Conservation (phyloP, 805 yeast species). For the Wickerhamomyces alni region DNA sequence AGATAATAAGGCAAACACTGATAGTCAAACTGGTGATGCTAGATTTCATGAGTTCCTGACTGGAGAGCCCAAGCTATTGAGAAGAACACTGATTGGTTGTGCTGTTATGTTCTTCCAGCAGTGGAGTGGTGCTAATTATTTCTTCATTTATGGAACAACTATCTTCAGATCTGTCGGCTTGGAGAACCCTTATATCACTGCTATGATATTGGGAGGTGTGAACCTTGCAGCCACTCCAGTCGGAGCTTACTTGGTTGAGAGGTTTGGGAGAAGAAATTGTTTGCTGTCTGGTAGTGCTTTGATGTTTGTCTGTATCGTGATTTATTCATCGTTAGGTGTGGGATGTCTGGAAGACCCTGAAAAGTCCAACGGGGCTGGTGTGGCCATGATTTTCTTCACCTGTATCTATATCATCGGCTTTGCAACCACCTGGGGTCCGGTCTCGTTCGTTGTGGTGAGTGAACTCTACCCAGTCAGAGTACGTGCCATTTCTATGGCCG, state of each 20-base stretch:
- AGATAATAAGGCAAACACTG: constrained; percentile 39
- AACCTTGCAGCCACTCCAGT: constrained; percentile 50
- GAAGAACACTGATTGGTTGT: constrained; percentile 52
- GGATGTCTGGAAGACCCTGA: constrained; percentile 32
- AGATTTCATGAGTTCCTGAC: constrained; percentile 53
- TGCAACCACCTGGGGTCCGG: constrained; percentile 76
- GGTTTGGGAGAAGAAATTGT: constrained; percentile 47
- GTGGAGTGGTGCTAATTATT: constrained; percentile 58
- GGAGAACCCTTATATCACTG: constrained; percentile 49
- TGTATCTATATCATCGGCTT: constrained; percentile 61
- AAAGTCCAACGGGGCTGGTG: constrained; percentile 42
- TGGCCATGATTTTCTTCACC: constrained; percentile 57
- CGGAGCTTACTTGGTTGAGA: constrained; percentile 48
- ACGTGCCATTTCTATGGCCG: constrained; percentile 53
- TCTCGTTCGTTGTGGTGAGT: constrained; percentile 57
- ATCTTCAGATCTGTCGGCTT: constrained; percentile 55
- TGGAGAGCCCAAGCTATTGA: constrained; percentile 50
- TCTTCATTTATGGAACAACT: constrained; percentile 63
- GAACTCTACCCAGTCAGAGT: constrained; percentile 66
- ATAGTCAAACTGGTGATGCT: constrained; percentile 45
- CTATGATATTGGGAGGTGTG: constrained; percentile 51
- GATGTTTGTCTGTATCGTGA: constrained; percentile 51
- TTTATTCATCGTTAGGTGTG: constrained; percentile 56
- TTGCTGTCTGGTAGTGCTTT: constrained; percentile 44
- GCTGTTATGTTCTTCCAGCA: constrained; percentile 57